Evolutionary conservation across 805 yeast genomes (phyloP).

Genomic region (Crinitomyces ghanaensis): DNA sequence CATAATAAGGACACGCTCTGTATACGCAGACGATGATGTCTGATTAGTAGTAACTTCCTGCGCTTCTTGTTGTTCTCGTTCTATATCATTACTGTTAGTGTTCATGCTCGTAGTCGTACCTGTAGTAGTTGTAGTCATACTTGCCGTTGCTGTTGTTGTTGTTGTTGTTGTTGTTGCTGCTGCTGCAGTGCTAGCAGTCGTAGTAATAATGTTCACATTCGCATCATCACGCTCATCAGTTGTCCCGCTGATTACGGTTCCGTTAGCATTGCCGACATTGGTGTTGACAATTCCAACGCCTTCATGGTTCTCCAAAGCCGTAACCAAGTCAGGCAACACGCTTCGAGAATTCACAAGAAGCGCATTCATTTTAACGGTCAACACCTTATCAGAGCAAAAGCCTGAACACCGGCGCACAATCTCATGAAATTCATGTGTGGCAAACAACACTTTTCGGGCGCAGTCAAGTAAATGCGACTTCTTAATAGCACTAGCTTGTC

Average conservation of each 20-base stretch:
- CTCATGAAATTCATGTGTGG: constrained; percentile 50
- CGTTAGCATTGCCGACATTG: too few species aligned
- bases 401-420: constrained; percentile 11
- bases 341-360: constrained; percentile 10
- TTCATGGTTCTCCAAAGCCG: constrained; percentile 33
- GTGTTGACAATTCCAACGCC: too few species aligned
- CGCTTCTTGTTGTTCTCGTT: too few species aligned
- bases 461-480: constrained; percentile 27
- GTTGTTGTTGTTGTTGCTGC: constrained; percentile 1
- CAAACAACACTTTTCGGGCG: constrained; percentile 49
- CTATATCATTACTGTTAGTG: too few species aligned
- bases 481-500: constrained; percentile 7
- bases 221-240: constrained; percentile 3
- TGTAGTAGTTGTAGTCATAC: too few species aligned
- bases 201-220: constrained; percentile 8
- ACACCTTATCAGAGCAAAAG: constrained; percentile 11
- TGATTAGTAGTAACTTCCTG: constrained; percentile 1
- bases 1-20: constrained; percentile 24
- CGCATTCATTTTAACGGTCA: constrained; percentile 8
- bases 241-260: too few species aligned
- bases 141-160: constrained; percentile 1
- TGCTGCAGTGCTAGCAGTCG: constrained; percentile 25
- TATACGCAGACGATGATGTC: background rate
- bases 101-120: too few species aligned
- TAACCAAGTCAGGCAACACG: constrained; percentile 34